These are phyloP conservation scores for Acanthamoeba royreba DNA, from an alignment of 208 protist genomes.

Conservation along the genomic window DNA sequence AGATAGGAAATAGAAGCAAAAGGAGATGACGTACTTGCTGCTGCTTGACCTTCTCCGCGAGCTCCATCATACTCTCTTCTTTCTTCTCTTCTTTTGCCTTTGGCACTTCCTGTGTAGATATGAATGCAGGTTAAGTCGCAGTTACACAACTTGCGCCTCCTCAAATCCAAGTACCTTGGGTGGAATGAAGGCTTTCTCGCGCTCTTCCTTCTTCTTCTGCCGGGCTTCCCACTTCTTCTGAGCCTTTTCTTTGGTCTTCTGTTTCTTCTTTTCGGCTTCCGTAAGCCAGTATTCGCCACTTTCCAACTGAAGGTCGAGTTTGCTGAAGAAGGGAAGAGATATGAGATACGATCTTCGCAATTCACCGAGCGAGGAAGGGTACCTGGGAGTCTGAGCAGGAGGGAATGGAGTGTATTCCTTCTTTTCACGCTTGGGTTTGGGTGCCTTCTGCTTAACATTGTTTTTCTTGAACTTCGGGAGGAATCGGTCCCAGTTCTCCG, in stretches of 20 bases:
- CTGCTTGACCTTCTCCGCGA: neutral
- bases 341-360: neutral
- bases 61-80: neutral
- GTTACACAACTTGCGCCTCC: too few species aligned
- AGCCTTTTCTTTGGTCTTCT: constrained; percentile 23
- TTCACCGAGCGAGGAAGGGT: neutral
- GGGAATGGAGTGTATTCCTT: constrained; percentile 84
- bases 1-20: neutral
- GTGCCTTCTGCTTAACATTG: constrained; percentile 64
- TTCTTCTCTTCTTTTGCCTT: neutral
- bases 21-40: neutral
- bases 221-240: constrained; percentile 37
- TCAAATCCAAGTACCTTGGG: constrained; percentile 16
- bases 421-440: constrained; percentile 77
- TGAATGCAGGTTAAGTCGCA: too few species aligned
- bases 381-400: constrained; percentile 60
- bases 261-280: constrained; percentile 56
- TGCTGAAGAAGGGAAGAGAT: constrained; percentile 43
- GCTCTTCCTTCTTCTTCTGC: constrained; percentile 18
- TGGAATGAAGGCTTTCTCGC: neutral
- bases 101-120: neutral
- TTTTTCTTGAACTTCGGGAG: constrained; percentile 95
- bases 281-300: constrained; percentile 86
- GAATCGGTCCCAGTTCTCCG: constrained; percentile 98
- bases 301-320: constrained; percentile 82